phyloP scores from a whole-genome alignment of 2,329 filamentous ascomycete genomes.

The Colletotrichum euphorbiae region DNA sequence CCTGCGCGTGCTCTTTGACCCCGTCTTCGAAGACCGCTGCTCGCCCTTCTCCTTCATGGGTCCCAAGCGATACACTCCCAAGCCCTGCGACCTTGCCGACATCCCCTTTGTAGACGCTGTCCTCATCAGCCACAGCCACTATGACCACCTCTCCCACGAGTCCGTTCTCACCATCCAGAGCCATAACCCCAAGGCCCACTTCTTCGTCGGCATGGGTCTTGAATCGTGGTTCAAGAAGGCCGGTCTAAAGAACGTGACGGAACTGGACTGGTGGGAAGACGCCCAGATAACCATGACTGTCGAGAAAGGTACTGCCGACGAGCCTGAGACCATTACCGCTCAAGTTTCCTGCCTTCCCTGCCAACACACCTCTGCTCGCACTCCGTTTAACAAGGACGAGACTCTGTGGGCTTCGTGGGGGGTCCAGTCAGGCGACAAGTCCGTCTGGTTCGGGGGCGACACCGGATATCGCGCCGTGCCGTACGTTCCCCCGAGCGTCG shows the following conservation, averaged over 20 bases:
- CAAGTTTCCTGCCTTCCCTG: constrained; percentile 83
- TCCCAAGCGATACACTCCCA: constrained; percentile 82
- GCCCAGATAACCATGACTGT: constrained; percentile 74
- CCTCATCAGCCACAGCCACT: constrained; percentile 90
- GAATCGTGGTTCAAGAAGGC: constrained; percentile 81
- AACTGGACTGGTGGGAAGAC: constrained; percentile 96
- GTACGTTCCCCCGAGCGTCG: constrained; percentile 65
- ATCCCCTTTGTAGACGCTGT: constrained; percentile 82
- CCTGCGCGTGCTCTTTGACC: constrained; percentile 90
- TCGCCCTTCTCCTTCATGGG: constrained; percentile 77
- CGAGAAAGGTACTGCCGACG: constrained; percentile 45
- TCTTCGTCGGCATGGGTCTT: constrained; percentile 87
- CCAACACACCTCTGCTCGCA: constrained; percentile 83
- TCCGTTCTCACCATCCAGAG: constrained; percentile 78
- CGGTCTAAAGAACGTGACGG: constrained; percentile 82
- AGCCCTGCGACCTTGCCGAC: constrained; percentile 81
- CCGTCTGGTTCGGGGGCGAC: constrained; percentile 90
- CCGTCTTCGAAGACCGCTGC: constrained; percentile 91
- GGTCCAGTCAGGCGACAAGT: constrained; percentile 77
- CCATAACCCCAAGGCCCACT: constrained; percentile 82
- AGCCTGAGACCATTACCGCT: constrained; percentile 70
- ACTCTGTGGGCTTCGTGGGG: constrained; percentile 94
- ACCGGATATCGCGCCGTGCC: constrained; percentile 90
- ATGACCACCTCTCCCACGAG: constrained; percentile 87
- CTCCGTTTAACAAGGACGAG: constrained; percentile 74